These are phyloP conservation scores for Beauveria australis DNA, from an alignment of 2,329 filamentous ascomycete species.

Conservation along the genomic window DNA sequence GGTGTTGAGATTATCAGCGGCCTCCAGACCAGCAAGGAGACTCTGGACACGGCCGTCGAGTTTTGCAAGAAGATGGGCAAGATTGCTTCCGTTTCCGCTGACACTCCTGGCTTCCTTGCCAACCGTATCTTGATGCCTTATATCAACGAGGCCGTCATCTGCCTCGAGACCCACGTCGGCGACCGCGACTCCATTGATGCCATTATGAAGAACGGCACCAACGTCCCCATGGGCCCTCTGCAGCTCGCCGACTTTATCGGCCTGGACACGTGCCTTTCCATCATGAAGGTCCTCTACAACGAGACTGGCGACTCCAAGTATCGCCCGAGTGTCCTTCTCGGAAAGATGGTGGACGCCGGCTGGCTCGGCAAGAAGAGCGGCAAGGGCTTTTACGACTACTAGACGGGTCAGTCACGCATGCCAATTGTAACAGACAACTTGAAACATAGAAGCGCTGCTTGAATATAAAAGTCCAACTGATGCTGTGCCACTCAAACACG, in stretches of 20 bases:
- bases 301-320: slow-evolving; percentile 97
- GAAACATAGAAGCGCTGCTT: slow-evolving; percentile 1
- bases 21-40: slow-evolving; percentile 78
- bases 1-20: slow-evolving; percentile 96
- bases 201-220: slow-evolving; percentile 99
- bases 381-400: slow-evolving; percentile 93
- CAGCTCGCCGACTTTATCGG: slow-evolving; percentile 95
- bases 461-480: neutral
- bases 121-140: slow-evolving; percentile 99
- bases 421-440: slow-evolving; percentile 3
- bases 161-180: slow-evolving; percentile 87
- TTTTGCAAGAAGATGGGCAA: slow-evolving; percentile 94
- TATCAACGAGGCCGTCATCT: slow-evolving; percentile 96
- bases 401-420: slow-evolving; percentile 13
- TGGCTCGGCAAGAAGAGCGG: slow-evolving; percentile 97
- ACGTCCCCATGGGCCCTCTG: slow-evolving; percentile 95
- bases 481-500: no score
- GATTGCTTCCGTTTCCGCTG: slow-evolving; percentile 75
- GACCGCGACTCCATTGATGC: slow-evolving; percentile 85
- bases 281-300: slow-evolving; percentile 89
- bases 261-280: slow-evolving; percentile 88
- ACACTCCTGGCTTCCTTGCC: slow-evolving; percentile 88
- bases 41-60: slow-evolving; percentile 70
- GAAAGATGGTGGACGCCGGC: slow-evolving; percentile 95
- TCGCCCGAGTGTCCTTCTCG: slow-evolving; percentile 74